Base-by-base conservation (phyloP, 441 rosid genomes). In the Erodium moschatum region DNA sequence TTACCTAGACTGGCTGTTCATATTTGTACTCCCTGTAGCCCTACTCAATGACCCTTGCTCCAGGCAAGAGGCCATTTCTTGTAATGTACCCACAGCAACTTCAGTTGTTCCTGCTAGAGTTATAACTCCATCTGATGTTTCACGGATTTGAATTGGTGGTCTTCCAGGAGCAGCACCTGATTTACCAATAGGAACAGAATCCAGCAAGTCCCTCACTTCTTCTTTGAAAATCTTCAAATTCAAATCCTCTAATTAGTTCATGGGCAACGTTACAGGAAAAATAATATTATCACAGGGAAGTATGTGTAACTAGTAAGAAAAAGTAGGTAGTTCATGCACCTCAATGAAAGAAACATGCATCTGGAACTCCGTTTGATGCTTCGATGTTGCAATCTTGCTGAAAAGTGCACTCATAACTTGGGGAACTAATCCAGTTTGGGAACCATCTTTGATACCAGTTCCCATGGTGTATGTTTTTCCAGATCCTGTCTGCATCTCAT, bases 381-480 rank as follows among this genome's bases (percentile, higher is more conserved):
- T 86, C 68, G 68, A 20, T 60, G 80, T 78, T 69, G 84, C 83
- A 46, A 86, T 81, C 74, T 84, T 86, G 54, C 70, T 70, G 77
- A 84, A 86, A 38, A 86, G 62, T 48, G 81, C 69, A 77, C 31
- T 81, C 88, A 86, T 82, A 66, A 78, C 90, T 75, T 73, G 84
- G 68, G 86, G 87, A 69, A 87, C 79, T 75, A 85, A 58, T 65
- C 92, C 92, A 35, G 74, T 67, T 62, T 80, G 82, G 50, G 67
- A 67, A 66, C 83, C 86, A 73, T 84, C 85, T 73, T 78, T 84
- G 68, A 75, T 69, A 42, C 85, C 89, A 65, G 92, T 84, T 64
- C 92, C 92, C 92, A 87, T 87, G 19, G 92, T 87, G 69, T 81
- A 87, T 27, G 89, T 87, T 79, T 85, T 87, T 13, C 92, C 92